These are phyloP conservation scores for Luffa acutangula DNA, from an alignment of 306 rosid species.

Conservation along the genomic window DNA sequence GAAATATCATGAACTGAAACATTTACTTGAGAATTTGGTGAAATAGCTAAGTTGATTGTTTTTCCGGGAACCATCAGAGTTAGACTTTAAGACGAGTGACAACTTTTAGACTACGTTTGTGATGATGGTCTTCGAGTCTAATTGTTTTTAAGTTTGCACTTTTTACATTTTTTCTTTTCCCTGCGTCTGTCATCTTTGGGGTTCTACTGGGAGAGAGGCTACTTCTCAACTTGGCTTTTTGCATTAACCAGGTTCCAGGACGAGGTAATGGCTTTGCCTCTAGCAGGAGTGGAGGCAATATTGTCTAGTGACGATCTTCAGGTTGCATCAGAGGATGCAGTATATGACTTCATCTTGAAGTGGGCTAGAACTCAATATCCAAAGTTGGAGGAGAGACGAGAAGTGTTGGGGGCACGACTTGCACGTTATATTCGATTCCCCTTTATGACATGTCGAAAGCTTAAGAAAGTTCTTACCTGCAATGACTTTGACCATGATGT, in stretches of 20 bases:
- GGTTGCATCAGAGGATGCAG: conserved; percentile 96
- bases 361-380: conserved; percentile 68
- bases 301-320: conserved; percentile 86
- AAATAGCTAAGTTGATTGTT: background rate
- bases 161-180: background rate
- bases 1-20: background rate
- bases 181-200: background rate
- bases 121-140: background rate
- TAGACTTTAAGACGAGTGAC: background rate
- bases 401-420: conserved; percentile 57
- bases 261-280: conserved; percentile 81
- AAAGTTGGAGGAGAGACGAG: conserved; percentile 74
- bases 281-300: conserved; percentile 88
- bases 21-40: background rate
- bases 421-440: conserved; percentile 84
- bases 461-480: conserved; percentile 80
- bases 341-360: conserved; percentile 81
- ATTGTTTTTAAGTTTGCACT: background rate
- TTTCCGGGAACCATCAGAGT: background rate
- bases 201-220: background rate
- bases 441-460: conserved; percentile 81
- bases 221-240: background rate
- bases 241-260: conserved; percentile 61
- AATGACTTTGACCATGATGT: conserved; percentile 79
- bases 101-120: background rate